These are phyloP conservation scores for Calocera viscosa DNA, from an alignment of 768 basidiomycete genomes.

Conservation along the genomic window DNA sequence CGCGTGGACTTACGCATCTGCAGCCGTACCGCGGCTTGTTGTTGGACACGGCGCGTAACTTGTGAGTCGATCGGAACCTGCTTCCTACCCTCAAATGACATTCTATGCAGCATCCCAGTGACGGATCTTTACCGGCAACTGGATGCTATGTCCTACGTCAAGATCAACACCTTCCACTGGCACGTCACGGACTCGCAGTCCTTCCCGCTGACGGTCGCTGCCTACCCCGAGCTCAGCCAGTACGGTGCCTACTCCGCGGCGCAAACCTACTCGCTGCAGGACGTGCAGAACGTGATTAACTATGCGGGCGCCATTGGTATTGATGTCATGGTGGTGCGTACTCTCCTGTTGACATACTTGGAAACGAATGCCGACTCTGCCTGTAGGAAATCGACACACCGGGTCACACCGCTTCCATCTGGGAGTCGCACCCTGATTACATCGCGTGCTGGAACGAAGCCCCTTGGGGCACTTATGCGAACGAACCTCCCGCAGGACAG, in stretches of 20 bases:
- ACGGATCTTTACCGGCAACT: conserved; percentile 53
- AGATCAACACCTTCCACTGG: conserved; percentile 76
- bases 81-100: not conserved
- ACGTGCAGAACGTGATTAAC: conserved; percentile 46
- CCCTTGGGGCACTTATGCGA: conserved; percentile 41
- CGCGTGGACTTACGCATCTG: not conserved
- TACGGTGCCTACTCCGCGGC: conserved; percentile 47
- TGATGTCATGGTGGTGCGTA: conserved; percentile 46
- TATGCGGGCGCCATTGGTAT: conserved; percentile 71
- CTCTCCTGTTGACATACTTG: not conserved
- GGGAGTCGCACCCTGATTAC: conserved; percentile 53
- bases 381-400: conserved; percentile 68
- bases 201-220: conserved; percentile 57
- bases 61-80: conserved; percentile 31
- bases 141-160: conserved; percentile 66
- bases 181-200: conserved; percentile 67
- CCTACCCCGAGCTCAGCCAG: conserved; percentile 45
- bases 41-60: conserved; percentile 72
- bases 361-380: not conserved
- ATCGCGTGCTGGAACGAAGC: conserved; percentile 44
- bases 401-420: conserved; percentile 63
- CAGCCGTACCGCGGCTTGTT: conserved; percentile 67
- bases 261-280: conserved; percentile 40
- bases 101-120: conserved; percentile 44
- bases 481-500: conserved; percentile 71